These are phyloP conservation scores for Onygena corvina DNA, from an alignment of 2,329 filamentous ascomycete genomes.

Conservation along the genomic window DNA sequence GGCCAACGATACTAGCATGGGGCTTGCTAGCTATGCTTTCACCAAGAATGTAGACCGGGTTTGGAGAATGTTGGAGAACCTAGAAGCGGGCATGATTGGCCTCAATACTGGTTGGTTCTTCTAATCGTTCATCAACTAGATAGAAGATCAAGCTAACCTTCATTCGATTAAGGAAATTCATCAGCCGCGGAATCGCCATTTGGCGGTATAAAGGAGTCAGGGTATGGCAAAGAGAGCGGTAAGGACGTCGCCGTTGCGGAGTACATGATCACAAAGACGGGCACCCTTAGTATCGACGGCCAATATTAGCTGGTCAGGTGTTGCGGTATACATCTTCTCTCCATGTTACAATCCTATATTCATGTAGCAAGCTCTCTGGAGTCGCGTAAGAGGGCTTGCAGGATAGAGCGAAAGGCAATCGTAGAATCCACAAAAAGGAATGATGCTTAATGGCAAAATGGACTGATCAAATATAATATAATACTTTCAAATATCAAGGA, in stretches of 20 bases:
- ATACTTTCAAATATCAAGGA: too few relatives aligned
- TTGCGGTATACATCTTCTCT: too few relatives aligned
- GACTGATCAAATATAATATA: too few relatives aligned
- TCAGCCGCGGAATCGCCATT: slow-evolving; percentile 56
- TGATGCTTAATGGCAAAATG: too few relatives aligned
- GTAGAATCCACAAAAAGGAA: too few relatives aligned
- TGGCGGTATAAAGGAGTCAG: slow-evolving; percentile 55
- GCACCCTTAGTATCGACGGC: slow-evolving; percentile 49
- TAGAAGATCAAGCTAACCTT: slow-evolving; percentile 1
- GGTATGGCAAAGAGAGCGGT: slow-evolving; percentile 56
- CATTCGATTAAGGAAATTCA: slow-evolving; percentile 39
- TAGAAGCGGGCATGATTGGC: slow-evolving; percentile 60
- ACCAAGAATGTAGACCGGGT: slow-evolving; percentile 55
- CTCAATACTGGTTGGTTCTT: slow-evolving; percentile 44
- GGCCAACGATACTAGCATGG: slow-evolving; percentile 54
- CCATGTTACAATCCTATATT: too few relatives aligned
- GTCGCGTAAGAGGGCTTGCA: too few relatives aligned
- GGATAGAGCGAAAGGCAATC: too few relatives aligned
- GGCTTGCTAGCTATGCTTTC: slow-evolving; percentile 55
- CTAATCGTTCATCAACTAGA: neutral
- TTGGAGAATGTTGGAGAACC: slow-evolving; percentile 53
- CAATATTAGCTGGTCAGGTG: slow-evolving; percentile 33
- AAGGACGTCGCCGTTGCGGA: slow-evolving; percentile 54
- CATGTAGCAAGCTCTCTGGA: too few relatives aligned
- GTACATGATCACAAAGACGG: slow-evolving; percentile 53